Base-by-base conservation (phyloP, 1,284 basidiomycete species). In the Clitocybe nebularis region DNA sequence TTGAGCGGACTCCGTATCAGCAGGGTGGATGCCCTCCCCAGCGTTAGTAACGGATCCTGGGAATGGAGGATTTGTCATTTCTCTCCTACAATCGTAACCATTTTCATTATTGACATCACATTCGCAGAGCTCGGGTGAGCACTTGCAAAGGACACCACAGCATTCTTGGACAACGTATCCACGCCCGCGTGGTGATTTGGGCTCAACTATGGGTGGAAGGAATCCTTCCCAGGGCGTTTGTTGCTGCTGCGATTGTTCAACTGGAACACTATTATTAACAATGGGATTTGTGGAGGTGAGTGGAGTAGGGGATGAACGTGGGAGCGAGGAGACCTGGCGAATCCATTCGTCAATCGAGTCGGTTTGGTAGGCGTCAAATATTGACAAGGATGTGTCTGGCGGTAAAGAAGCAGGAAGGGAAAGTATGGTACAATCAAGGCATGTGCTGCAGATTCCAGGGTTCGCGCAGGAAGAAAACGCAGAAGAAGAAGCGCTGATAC, bases 391-490 rank as follows among this genome's bases (percentile, higher is more conserved):
- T 0, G 52, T 54, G 30, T 56, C 50, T 7, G 54, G 49, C 2
- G 55, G 54, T 7, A 58, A 39, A 5, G 65, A 62, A 5, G 63
- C 51, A 7, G 72, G 67, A 22, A 79, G 60, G 0, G 72, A 64
- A 24, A 76, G 61, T 38, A 78, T 71, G 38, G 75, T 71, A 55
- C 79, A 84, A 44, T 80, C 77, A 2, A 84, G 59, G 46, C 82
- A 85, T 16, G 74, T 67, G 1, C 63, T 60, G 46, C 83, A 84
- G 0, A 61, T 57, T 19, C 55, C 57, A 0, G 79, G 75, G 45
- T 75, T 73, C 1, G 54, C 48, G 48, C 77, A 76, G 0, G 62
- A 50, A 0, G 62, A 64, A 45, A 47, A 50, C 2, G 47, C 49
- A 32, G 61, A 54, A 20, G 63, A 55, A 19, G 49, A 39, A 22